A percentile compares a stretch with the other conserved stretches of the same genome.
Evolutionary conservation across 75 land plant species (phyloP).

Genomic region (Pinus taeda): DNA sequence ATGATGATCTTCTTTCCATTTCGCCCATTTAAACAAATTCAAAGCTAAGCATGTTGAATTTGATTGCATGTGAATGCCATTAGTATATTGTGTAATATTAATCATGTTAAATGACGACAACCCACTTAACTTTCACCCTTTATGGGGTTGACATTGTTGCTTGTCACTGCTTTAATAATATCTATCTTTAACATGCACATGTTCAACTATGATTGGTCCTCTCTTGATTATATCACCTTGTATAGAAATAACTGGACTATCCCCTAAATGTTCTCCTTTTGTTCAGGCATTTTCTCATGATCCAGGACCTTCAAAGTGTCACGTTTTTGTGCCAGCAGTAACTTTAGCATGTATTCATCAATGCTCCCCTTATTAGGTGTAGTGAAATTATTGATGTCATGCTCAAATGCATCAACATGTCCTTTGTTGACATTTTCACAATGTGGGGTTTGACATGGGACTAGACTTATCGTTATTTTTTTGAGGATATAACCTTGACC

Average conservation of each 20-base stretch:
- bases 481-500: no score
- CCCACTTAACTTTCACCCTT: no score
- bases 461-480: no score
- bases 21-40: no score
- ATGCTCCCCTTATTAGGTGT: not conserved
- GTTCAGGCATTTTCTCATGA: not conserved
- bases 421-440: no score
- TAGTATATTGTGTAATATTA: no score
- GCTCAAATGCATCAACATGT: not conserved
- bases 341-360: not conserved
- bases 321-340: not conserved
- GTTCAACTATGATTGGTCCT: no score
- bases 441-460: no score
- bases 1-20: not conserved
- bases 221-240: not conserved
- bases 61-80: no score
- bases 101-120: no score
- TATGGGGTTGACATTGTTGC: no score
- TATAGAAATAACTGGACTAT: not conserved
- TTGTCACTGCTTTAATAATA: not conserved
- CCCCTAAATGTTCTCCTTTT: not conserved
- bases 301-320: not conserved
- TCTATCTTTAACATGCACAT: not conserved
- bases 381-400: not conserved
- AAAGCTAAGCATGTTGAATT: no score